Conservation (phyloP, 768 basidiomycete species). For the Arthromyces matolae region DNA sequence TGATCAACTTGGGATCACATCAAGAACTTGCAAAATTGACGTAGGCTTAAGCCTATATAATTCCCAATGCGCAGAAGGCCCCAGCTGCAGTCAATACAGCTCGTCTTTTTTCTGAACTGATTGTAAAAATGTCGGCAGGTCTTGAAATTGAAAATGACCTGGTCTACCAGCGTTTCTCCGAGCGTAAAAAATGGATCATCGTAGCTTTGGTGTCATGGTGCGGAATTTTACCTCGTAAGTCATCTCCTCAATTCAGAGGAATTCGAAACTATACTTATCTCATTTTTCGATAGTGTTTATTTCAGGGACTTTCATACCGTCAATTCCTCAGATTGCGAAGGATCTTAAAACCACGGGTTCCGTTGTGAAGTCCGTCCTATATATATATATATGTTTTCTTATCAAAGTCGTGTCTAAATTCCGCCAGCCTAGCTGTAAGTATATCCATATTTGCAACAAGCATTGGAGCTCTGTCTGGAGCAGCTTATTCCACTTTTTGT, state of each 20-base stretch:
- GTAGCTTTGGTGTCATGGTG: conserved; percentile 55
- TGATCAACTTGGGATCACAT: too few relatives aligned
- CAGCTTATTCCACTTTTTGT: conserved; percentile 39
- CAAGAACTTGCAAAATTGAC: too few relatives aligned
- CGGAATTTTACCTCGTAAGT: conserved; percentile 59
- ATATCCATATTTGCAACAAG: conserved; percentile 31
- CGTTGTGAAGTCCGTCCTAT: conserved; percentile 45
- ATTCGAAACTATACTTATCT: neutral
- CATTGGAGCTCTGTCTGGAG: conserved; percentile 29
- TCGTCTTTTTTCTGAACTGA: too few relatives aligned
- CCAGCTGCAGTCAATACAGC: too few relatives aligned
- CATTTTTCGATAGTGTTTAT: conserved; percentile 52
- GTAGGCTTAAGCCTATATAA: too few relatives aligned
- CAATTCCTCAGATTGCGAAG: conserved; percentile 66
- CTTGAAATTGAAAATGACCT: conserved; percentile 23
- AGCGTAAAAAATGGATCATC: conserved; percentile 47
- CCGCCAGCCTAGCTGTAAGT: conserved; percentile 30
- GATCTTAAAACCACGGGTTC: conserved; percentile 57
- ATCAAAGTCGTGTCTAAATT: neutral
- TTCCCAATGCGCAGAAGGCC: too few relatives aligned
- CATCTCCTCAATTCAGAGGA: neutral
- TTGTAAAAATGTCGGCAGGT: neutral
- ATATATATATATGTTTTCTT: conserved; percentile 23
- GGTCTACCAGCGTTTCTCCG: conserved; percentile 59
- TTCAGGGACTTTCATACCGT: conserved; percentile 65